Conservation (phyloP, 768 basidiomycete species). For the Thelephora ganbajun region DNA sequence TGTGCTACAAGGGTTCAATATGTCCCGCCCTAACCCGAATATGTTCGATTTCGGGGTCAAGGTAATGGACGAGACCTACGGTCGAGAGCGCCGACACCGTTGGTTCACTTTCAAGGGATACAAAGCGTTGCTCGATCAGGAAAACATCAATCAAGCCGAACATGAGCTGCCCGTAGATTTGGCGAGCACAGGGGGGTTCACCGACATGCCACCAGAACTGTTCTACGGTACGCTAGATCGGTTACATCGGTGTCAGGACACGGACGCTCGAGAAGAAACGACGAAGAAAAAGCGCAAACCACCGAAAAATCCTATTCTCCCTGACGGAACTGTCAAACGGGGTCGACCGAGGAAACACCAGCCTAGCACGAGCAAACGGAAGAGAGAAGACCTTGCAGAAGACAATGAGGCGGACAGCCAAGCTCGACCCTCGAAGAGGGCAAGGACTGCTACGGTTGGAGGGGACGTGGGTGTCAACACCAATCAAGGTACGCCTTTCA, state of each 20-base stretch:
- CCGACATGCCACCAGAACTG: conserved; percentile 23
- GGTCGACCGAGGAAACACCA: conserved; percentile 38
- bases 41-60: conserved; percentile 58
- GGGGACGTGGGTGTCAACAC: too few relatives aligned
- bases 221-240: conserved; percentile 39
- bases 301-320: conserved; percentile 32
- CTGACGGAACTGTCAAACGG: conserved; percentile 40
- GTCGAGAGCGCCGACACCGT: conserved; percentile 76
- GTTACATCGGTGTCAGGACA: conserved; percentile 34
- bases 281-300: conserved; percentile 18
- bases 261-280: conserved; percentile 5
- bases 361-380: background rate
- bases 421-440: conserved; percentile 1
- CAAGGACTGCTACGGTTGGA: too few relatives aligned
- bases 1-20: conserved; percentile 57
- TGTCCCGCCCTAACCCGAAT: conserved; percentile 50
- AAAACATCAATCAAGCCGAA: conserved; percentile 45
- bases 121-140: conserved; percentile 41
- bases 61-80: conserved; percentile 66
- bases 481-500: background rate
- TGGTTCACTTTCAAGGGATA: conserved; percentile 71
- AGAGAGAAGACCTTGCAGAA: background rate
- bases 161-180: conserved; percentile 34
- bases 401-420: conserved; percentile 1
- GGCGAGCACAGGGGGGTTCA: conserved; percentile 40